phyloP scores from a whole-genome alignment of 2,329 filamentous ascomycete genomes.

The Fusarium dimerum region DNA sequence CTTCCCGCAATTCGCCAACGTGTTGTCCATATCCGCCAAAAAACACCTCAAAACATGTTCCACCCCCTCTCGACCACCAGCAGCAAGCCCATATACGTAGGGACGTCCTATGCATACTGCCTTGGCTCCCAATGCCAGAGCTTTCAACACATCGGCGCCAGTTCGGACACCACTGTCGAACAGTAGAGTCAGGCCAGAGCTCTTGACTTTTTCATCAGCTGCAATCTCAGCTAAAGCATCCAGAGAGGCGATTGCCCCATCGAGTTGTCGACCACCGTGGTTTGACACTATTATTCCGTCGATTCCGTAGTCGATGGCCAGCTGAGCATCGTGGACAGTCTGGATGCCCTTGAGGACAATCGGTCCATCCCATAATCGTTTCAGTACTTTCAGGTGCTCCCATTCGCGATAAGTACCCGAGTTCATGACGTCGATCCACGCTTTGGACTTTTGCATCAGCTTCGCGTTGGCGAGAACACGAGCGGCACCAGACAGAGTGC shows the following conservation, averaged over 20 bases:
- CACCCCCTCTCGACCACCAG: slow-evolving; percentile 50
- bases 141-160: slow-evolving; percentile 43
- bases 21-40: slow-evolving; percentile 48
- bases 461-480: slow-evolving; percentile 16
- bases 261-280: slow-evolving; percentile 45
- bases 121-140: slow-evolving; percentile 42
- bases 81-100: slow-evolving; percentile 37
- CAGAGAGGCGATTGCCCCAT: slow-evolving; percentile 50
- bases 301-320: slow-evolving; percentile 38
- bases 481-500: slow-evolving; percentile 23
- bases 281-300: slow-evolving; percentile 45
- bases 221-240: slow-evolving; percentile 51
- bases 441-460: slow-evolving; percentile 18
- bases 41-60: slow-evolving; percentile 50
- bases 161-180: slow-evolving; percentile 45
- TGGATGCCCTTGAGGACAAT: slow-evolving; percentile 45
- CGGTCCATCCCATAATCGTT: slow-evolving; percentile 60
- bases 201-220: slow-evolving; percentile 50
- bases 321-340: slow-evolving; percentile 41
- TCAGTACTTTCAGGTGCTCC: slow-evolving; percentile 61
- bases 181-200: slow-evolving; percentile 51
- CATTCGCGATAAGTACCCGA: slow-evolving; percentile 54
- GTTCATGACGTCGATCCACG: slow-evolving; percentile 26
- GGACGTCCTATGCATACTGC: slow-evolving; percentile 47
- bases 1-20: slow-evolving; percentile 56